Conservation (phyloP, 2,329 filamentous ascomycete genomes). For the Colletotrichum agaves region DNA sequence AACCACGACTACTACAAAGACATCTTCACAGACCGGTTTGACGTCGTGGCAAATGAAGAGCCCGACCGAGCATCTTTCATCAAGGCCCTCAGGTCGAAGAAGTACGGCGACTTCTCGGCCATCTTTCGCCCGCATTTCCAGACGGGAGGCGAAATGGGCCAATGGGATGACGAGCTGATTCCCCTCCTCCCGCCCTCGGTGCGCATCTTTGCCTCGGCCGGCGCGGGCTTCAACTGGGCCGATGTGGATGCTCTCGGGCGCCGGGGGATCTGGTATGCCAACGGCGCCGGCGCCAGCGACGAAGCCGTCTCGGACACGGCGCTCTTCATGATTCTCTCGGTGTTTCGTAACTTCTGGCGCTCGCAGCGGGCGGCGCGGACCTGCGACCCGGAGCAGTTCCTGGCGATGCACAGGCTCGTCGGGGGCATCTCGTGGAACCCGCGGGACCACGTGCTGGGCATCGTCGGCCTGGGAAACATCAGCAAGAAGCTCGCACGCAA, state of each 20-base stretch:
- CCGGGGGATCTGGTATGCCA: constrained; percentile 54
- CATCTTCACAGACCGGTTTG: constrained; percentile 51
- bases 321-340: constrained; percentile 54
- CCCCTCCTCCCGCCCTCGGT: constrained; percentile 61
- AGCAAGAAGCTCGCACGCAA: constrained; percentile 59
- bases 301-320: constrained; percentile 57
- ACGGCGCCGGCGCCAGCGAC: constrained; percentile 54
- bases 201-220: constrained; percentile 69
- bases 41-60: constrained; percentile 51
- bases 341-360: constrained; percentile 62
- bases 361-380: constrained; percentile 58
- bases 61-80: constrained; percentile 52
- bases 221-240: constrained; percentile 72
- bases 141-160: constrained; percentile 71
- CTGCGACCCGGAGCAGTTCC: constrained; percentile 51
- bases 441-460: constrained; percentile 58
- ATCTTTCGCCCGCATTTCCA: constrained; percentile 69
- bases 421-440: constrained; percentile 62
- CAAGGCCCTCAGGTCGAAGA: constrained; percentile 51
- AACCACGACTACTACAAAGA: constrained; percentile 54
- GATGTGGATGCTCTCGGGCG: constrained; percentile 59
- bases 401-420: constrained; percentile 54
- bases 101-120: constrained; percentile 47
- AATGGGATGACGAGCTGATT: constrained; percentile 69
- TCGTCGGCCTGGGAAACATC: constrained; percentile 63